Percentiles rank a stretch among this genome's conserved stretches.
phyloP scores from a whole-genome alignment of 208 protist species.

The Acanthamoeba culbertsoni region DNA sequence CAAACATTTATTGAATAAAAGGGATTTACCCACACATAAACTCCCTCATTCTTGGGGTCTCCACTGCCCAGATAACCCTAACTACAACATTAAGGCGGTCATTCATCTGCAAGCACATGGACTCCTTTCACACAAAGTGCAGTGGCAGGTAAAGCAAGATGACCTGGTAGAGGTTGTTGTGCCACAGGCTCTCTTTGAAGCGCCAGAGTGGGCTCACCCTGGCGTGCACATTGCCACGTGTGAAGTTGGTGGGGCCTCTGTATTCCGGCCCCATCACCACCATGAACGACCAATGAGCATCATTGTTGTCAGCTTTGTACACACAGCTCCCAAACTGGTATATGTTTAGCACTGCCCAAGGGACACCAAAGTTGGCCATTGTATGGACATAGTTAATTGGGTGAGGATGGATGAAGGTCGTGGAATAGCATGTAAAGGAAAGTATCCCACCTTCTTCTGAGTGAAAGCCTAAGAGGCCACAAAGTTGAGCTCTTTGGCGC shows the following conservation, averaged over 20 bases:
- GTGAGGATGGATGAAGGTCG: too few relatives aligned
- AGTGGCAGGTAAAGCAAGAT: neutral
- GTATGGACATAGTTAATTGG: neutral
- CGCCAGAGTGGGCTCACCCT: neutral
- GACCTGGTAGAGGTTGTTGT: conserved; percentile 10
- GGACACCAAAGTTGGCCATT: neutral
- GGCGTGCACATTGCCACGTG: neutral
- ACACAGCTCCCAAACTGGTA: conserved; percentile 23
- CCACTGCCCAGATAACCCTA: too few relatives aligned
- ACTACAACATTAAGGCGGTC: too few relatives aligned
- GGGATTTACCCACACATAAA: too few relatives aligned
- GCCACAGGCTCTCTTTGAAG: neutral
- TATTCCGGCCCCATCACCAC: neutral
- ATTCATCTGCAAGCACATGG: neutral
- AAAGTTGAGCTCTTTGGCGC: neutral
- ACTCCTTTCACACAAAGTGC: neutral
- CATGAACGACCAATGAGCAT: conserved; percentile 4
- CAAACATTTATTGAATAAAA: too few relatives aligned
- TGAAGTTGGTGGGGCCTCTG: conserved; percentile 3
- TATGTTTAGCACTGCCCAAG: neutral
- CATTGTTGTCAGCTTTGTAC: neutral
- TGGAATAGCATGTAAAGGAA: neutral
- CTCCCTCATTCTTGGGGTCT: too few relatives aligned
- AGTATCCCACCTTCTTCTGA: neutral
- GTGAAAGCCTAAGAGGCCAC: neutral